Percentiles rank a stretch among this genome's conserved stretches.
Conservation (phyloP, 176 grass and related monocot genomes). For the Raddia distichophylla region DNA sequence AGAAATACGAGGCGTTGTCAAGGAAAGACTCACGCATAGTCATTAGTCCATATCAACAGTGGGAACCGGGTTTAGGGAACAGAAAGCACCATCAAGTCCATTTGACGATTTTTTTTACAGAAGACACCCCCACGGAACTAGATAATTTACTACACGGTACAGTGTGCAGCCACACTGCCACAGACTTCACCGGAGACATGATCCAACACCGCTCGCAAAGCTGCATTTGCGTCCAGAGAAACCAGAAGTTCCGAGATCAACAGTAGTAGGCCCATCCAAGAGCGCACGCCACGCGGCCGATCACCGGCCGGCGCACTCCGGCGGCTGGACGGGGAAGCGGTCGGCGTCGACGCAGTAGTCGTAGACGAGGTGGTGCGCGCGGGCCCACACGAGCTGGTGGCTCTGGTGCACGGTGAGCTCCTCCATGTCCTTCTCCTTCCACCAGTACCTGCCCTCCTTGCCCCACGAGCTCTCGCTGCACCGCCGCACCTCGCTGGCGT, state of each 20-base stretch:
- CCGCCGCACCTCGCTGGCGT: slow-evolving; percentile 57
- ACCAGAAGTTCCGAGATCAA: slow-evolving; percentile 48
- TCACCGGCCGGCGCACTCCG: slow-evolving; percentile 66
- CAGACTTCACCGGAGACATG: background rate
- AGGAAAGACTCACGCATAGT: too few relatives aligned
- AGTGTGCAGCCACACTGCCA: background rate
- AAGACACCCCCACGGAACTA: slow-evolving; percentile 7
- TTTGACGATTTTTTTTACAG: slow-evolving; percentile 31
- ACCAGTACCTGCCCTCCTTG: slow-evolving; percentile 91
- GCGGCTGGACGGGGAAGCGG: slow-evolving; percentile 71
- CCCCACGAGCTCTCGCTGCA: slow-evolving; percentile 71
- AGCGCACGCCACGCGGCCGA: background rate
- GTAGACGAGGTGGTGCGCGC: slow-evolving; percentile 92
- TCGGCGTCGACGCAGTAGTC: slow-evolving; percentile 88
- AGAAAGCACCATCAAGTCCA: background rate
- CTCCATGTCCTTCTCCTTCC: slow-evolving; percentile 99
- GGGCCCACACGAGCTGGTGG: slow-evolving; percentile 91
- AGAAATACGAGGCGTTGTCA: too few relatives aligned
- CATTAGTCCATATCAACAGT: background rate
- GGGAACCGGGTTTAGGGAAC: background rate
- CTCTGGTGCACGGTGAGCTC: slow-evolving; percentile 91
- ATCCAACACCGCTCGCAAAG: background rate
- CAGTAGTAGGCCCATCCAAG: background rate
- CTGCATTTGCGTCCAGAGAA: slow-evolving; percentile 15
- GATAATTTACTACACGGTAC: background rate